Base-by-base conservation (phyloP, 108 stramenopile genomes). In the Cyclotella sp. region DNA sequence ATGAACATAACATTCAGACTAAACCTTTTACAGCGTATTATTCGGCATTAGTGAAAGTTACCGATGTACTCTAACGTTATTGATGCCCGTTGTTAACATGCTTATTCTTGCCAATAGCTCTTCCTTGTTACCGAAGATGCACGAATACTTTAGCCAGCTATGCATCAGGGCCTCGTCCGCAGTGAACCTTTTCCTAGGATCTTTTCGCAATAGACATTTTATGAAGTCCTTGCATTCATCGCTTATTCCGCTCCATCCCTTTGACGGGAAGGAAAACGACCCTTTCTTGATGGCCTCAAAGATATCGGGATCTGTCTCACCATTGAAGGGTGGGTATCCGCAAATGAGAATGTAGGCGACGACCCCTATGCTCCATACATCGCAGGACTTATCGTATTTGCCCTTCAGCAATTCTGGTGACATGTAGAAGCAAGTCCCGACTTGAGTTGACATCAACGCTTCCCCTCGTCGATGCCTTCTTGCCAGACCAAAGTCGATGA, bases 311-410 rank as follows among this genome's bases (percentile, higher is more conserved):
- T 98, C 97, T 24, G 93, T 94, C 41, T 95, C 95, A 30, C 97
- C 97, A 72, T 97, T 97, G 78, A 99, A 98, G 30, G 99, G 99
- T 11, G 98, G 98, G 70, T 97, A 99, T 6, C 97, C 97, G 34
- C 92, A 95, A 16, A 98, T 68, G 14, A 98, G 69, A 43, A 98
- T 94, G 76, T 93, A 98, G 0, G 85, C 82, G 47, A 98, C 92
- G 19, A 97, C 95, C 39, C 98, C 98, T 28, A 97, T 66, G 29
- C 87, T 87, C 97, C 98, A 98, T 82, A 97, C 87, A 72, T 97
- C 97, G 57, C 76, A 68, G 22, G 84, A 64, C 26, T 71, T 81
- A 55, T 88, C 89, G 62, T 93, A 93, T n/a, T 47, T 61, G 41
- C 66, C 76, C 53, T 86, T 79, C 29, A 73, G 45, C 0, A 93